These are phyloP conservation scores for Tylopilus orsonianus DNA, from an alignment of 1,284 basidiomycete species.

Conservation along the genomic window DNA sequence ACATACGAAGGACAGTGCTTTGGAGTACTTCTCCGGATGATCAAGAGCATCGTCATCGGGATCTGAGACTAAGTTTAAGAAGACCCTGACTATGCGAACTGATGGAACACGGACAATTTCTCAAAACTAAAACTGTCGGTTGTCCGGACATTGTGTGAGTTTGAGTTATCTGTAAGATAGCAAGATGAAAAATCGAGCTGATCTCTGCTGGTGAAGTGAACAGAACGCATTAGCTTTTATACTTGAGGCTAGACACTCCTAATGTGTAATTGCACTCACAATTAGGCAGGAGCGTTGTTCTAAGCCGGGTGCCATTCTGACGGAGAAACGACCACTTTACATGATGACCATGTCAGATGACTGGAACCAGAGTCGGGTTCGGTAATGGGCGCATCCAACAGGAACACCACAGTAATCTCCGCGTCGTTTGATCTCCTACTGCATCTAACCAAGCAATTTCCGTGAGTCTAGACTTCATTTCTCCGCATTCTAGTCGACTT, in stretches of 20 bases:
- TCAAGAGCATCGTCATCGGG: conserved; percentile 9
- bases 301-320: background rate
- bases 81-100: background rate
- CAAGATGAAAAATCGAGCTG: too few species aligned
- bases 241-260: too few species aligned
- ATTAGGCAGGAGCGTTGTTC: too few species aligned
- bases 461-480: too few species aligned
- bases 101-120: background rate
- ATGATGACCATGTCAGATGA: background rate
- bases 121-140: background rate
- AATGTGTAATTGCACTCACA: too few species aligned
- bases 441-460: too few species aligned
- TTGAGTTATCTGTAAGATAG: too few species aligned
- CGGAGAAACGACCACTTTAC: background rate
- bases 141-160: background rate
- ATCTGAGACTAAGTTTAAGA: conserved; percentile 1
- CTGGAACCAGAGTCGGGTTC: too few species aligned
- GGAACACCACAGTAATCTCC: background rate
- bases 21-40: conserved; percentile 5
- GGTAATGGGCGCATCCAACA: background rate
- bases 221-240: too few species aligned
- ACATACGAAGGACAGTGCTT: conserved; percentile 11
- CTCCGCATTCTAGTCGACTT: too few species aligned
- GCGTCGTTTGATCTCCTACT: background rate
- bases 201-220: too few species aligned